phyloP scores from a whole-genome alignment of 1,139 yeast genomes.

The Arxiozyma slooffiae region DNA sequence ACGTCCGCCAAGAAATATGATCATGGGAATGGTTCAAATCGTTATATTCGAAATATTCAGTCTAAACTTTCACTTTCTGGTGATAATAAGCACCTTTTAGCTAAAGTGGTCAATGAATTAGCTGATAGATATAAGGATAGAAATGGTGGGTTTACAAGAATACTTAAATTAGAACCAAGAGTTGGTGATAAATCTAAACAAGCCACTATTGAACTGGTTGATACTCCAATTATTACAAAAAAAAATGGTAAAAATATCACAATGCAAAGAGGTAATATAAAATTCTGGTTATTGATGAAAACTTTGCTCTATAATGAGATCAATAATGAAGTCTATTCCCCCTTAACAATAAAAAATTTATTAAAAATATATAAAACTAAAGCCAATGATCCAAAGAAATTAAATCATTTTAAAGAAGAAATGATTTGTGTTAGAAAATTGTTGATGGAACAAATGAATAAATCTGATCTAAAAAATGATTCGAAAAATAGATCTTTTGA shows the following conservation, averaged over 20 bases:
- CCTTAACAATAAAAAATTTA: slow-evolving; percentile 20
- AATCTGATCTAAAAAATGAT: neutral
- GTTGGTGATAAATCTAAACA: slow-evolving; percentile 87
- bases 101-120: slow-evolving; percentile 55
- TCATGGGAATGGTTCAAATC: neutral
- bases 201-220: slow-evolving; percentile 81
- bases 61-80: slow-evolving; percentile 24
- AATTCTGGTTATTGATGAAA: slow-evolving; percentile 28
- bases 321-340: slow-evolving; percentile 8
- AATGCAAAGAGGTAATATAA: slow-evolving; percentile 26
- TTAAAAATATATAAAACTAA: slow-evolving; percentile 19
- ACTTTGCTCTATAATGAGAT: slow-evolving; percentile 20
- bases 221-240: slow-evolving; percentile 37
- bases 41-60: slow-evolving; percentile 18
- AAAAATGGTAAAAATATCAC: slow-evolving; percentile 6
- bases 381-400: slow-evolving; percentile 12
- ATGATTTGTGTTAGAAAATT: slow-evolving; percentile 1
- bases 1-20: slow-evolving; percentile 35
- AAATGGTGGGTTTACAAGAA: slow-evolving; percentile 77
- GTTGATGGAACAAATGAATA: neutral
- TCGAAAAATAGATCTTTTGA: neutral
- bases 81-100: slow-evolving; percentile 29
- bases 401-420: slow-evolving; percentile 11
- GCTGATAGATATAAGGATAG: slow-evolving; percentile 54
- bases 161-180: slow-evolving; percentile 75